A percentile compares a stretch with the other conserved stretches of the same genome.
These are phyloP conservation scores for Phoma sp. DNA, from an alignment of 2,329 filamentous ascomycete species.

Conservation along the genomic window DNA sequence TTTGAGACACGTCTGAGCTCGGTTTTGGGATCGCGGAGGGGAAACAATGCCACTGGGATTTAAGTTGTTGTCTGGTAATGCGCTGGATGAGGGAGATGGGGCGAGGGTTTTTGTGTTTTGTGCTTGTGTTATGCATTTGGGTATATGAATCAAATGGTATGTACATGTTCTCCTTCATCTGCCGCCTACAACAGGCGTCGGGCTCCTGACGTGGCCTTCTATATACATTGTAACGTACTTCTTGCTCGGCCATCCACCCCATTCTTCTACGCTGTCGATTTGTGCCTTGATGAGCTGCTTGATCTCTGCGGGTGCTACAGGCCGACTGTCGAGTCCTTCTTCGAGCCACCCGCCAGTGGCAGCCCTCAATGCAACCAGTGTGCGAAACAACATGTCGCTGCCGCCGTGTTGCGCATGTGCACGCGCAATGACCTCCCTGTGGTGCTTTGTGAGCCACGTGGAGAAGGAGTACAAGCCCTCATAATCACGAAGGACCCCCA, in stretches of 20 bases:
- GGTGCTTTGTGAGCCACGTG: constrained; percentile 59
- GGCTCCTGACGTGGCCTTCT: constrained; percentile 23
- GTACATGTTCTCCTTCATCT: constrained; percentile 5
- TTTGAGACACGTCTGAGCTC: constrained; percentile 7
- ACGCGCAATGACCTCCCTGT: constrained; percentile 35
- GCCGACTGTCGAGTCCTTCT: constrained; percentile 3
- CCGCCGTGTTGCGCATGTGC: constrained; percentile 34
- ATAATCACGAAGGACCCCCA: constrained; percentile 67
- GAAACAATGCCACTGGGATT: background rate
- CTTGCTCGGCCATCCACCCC: constrained; percentile 53
- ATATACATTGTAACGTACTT: constrained; percentile 49
- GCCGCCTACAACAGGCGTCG: constrained; percentile 21
- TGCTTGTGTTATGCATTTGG: constrained; percentile 1
- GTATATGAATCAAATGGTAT: background rate
- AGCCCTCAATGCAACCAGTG: constrained; percentile 49
- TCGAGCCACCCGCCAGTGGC: constrained; percentile 47
- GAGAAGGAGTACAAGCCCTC: constrained; percentile 63
- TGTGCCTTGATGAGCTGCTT: constrained; percentile 37
- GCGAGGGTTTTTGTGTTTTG: background rate
- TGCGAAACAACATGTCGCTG: constrained; percentile 36
- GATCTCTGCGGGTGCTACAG: constrained; percentile 38
- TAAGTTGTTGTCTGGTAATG: no score
- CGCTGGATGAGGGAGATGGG: no score
- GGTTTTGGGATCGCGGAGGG: background rate
- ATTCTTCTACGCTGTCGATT: constrained; percentile 47